Evolutionary conservation across 768 basidiomycete species (phyloP).

Genomic region (Mycena rosella): DNA sequence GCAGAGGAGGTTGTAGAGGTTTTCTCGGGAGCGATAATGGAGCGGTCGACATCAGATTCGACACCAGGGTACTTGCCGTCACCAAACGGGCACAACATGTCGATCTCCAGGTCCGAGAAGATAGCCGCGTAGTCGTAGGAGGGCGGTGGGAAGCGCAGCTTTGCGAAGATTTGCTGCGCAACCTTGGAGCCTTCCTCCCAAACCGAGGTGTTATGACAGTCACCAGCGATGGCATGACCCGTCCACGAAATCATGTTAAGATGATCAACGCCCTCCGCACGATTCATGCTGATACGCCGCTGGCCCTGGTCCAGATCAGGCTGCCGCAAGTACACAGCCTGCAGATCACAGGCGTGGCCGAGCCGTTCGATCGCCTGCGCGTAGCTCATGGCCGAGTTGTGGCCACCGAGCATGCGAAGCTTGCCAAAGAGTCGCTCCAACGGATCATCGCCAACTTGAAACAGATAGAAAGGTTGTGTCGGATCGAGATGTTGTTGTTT

Average conservation of each 20-base stretch:
- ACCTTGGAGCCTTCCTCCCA: too few species aligned
- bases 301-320: constrained; percentile 9
- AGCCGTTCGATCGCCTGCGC: constrained; percentile 14
- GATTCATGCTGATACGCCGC: constrained; percentile 10
- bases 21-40: neutral
- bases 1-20: too few species aligned
- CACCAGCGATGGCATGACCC: constrained; percentile 5
- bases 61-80: constrained; percentile 25
- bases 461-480: too few species aligned
- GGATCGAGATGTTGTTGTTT: too few species aligned
- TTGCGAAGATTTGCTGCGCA: too few species aligned
- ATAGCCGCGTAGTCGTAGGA: neutral
- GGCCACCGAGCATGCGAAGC: constrained; percentile 34
- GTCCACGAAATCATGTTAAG: constrained; percentile 16
- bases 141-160: too few species aligned
- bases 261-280: constrained; percentile 19
- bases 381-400: constrained; percentile 23
- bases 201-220: neutral
- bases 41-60: neutral
- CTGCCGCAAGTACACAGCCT: constrained; percentile 4
- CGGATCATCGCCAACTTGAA: constrained; percentile 42
- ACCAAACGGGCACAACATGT: constrained; percentile 20
- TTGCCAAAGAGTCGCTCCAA: constrained; percentile 43
- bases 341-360: constrained; percentile 17
- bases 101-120: neutral